Conservation (phyloP, 345 rosid species). For the Raphanus raphanistrum region DNA sequence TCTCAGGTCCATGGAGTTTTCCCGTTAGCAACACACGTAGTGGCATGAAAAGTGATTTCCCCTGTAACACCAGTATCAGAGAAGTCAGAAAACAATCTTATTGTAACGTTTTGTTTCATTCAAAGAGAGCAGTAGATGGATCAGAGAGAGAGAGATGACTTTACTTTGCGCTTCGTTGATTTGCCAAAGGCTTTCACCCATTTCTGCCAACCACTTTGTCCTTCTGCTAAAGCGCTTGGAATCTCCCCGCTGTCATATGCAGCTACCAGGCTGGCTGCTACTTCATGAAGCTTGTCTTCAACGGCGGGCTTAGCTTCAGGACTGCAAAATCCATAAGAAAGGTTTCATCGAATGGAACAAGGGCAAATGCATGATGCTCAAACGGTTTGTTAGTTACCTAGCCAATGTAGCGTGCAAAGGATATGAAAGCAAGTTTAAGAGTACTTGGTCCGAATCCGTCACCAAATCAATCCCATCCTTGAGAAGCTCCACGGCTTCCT, state of each 20-base stretch:
- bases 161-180: constrained; percentile 75
- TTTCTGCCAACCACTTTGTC: constrained; percentile 80
- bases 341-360: background rate
- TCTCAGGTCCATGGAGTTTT: constrained; percentile 92
- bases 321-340: constrained; percentile 22
- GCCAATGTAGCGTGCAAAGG: constrained; percentile 67
- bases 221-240: constrained; percentile 65
- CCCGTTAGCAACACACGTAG: constrained; percentile 80
- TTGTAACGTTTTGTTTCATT: constrained; percentile 21
- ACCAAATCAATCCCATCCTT: constrained; percentile 96
- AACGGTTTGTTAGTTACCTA: constrained; percentile 52
- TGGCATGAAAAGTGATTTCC: constrained; percentile 92
- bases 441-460: constrained; percentile 81
- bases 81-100: background rate
- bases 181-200: constrained; percentile 91
- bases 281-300: constrained; percentile 76
- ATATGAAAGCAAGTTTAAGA: constrained; percentile 77
- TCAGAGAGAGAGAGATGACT: constrained; percentile 24
- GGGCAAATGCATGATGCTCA: background rate
- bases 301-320: constrained; percentile 63
- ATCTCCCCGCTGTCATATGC: constrained; percentile 89
- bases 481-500: constrained; percentile 87
- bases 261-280: constrained; percentile 64
- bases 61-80: constrained; percentile 46
- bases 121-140: background rate